Conservation (phyloP, 192 early-diverging fungal genomes). For the Cladochytrium replicatum region DNA sequence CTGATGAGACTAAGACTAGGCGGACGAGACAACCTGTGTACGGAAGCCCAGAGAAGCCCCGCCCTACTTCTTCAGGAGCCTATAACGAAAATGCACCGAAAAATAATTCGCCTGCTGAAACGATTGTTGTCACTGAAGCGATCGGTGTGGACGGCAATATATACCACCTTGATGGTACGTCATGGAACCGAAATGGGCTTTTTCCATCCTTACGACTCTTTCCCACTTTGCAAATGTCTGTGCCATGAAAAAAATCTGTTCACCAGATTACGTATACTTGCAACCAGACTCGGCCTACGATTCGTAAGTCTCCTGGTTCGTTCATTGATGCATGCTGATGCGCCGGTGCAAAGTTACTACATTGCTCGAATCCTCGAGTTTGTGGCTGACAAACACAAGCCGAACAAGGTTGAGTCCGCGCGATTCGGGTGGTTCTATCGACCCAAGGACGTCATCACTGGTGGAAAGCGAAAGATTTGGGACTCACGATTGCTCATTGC, state of each 20-base stretch:
- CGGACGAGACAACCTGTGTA: too few species aligned
- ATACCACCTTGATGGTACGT: conserved; percentile 12
- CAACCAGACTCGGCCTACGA: conserved; percentile 62
- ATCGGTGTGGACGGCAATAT: conserved; percentile 9
- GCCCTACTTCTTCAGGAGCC: too few species aligned
- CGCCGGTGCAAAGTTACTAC: conserved; percentile 20
- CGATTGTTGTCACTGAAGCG: conserved; percentile 4
- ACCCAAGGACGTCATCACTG: conserved; percentile 59
- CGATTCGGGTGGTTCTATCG: conserved; percentile 64
- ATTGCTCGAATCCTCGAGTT: conserved; percentile 78
- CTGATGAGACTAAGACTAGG: too few species aligned
- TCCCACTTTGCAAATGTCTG: not conserved
- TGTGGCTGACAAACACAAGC: conserved; percentile 35
- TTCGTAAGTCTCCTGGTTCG: conserved; percentile 29
- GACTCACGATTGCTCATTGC: conserved; percentile 70
- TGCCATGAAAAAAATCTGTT: too few species aligned
- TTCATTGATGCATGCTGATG: not conserved
- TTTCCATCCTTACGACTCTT: not conserved
- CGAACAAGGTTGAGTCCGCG: conserved; percentile 37
- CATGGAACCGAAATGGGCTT: not conserved
- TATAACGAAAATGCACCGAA: too few species aligned
- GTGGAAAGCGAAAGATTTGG: conserved; percentile 38
- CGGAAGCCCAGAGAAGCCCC: too few species aligned
- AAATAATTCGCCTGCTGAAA: too few species aligned
- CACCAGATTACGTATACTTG: conserved; percentile 65